Conservation (phyloP, 2,329 filamentous ascomycete species). For the Paracorniculantispora psalliotae region DNA sequence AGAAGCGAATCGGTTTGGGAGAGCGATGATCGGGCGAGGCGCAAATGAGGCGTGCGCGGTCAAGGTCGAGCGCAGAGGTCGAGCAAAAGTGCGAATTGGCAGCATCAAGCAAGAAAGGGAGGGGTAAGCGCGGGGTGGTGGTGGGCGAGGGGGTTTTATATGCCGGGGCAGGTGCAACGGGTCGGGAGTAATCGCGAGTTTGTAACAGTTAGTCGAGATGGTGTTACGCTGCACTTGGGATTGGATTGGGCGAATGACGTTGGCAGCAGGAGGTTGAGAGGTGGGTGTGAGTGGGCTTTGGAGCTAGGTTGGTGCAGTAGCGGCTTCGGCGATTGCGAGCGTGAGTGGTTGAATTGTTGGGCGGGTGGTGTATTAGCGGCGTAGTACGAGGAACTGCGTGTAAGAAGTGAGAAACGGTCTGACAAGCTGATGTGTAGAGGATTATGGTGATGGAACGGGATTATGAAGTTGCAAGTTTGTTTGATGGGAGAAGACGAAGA, state of each 20-base stretch:
- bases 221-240: neutral
- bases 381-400: neutral
- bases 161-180: neutral
- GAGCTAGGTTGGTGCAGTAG: neutral
- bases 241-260: constrained; percentile 9
- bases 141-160: neutral
- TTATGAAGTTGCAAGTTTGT: neutral
- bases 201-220: constrained; percentile 10
- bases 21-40: neutral
- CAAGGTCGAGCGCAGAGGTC: constrained; percentile 10
- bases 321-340: neutral
- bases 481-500: neutral
- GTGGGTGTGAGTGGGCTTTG: constrained; percentile 6
- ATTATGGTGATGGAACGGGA: neutral
- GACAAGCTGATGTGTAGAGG: neutral
- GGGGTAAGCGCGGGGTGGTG: neutral
- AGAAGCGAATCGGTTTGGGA: neutral
- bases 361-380: neutral
- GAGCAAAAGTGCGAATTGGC: constrained; percentile 10
- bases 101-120: constrained; percentile 4
- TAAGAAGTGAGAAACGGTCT: neutral
- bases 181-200: constrained; percentile 3
- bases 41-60: neutral
- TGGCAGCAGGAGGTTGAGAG: constrained; percentile 1
- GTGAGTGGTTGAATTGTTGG: constrained; percentile 9